phyloP scores from a whole-genome alignment of 345 rosid species.

The Populus nigra region DNA sequence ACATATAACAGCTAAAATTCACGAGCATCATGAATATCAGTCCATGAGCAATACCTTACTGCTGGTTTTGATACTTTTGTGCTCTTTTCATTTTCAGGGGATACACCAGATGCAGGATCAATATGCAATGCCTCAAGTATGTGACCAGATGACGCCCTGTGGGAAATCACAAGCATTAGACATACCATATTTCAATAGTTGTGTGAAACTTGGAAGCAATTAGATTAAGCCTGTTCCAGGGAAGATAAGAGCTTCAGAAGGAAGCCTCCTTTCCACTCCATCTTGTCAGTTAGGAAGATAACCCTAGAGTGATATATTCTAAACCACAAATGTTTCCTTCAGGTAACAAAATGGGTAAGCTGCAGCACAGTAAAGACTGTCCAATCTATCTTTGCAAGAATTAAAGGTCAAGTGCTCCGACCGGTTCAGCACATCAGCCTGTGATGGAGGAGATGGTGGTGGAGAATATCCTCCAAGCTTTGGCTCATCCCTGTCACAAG shows the following conservation, averaged over 20 bases:
- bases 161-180: constrained; percentile 49
- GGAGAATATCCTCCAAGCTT: constrained; percentile 86
- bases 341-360: constrained; percentile 68
- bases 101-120: constrained; percentile 94
- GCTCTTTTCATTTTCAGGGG: constrained; percentile 73
- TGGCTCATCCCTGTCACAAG: constrained; percentile 58
- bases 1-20: background rate
- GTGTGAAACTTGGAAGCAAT: constrained; percentile 22
- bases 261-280: constrained; percentile 58
- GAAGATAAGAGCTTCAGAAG: constrained; percentile 44
- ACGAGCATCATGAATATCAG: constrained; percentile 3
- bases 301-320: constrained; percentile 48
- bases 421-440: constrained; percentile 71
- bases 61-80: constrained; percentile 46
- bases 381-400: constrained; percentile 96
- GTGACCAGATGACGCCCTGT: constrained; percentile 82
- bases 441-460: constrained; percentile 79
- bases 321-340: constrained; percentile 51
- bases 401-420: constrained; percentile 99
- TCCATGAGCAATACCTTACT: constrained; percentile 44
- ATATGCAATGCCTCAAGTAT: constrained; percentile 97
- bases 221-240: constrained; percentile 30
- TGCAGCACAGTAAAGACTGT: constrained; percentile 70
- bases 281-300: constrained; percentile 49
- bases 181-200: constrained; percentile 19